Evolutionary conservation across 306 rosid species (phyloP).

Genomic region (Aeschynomene evenia): DNA sequence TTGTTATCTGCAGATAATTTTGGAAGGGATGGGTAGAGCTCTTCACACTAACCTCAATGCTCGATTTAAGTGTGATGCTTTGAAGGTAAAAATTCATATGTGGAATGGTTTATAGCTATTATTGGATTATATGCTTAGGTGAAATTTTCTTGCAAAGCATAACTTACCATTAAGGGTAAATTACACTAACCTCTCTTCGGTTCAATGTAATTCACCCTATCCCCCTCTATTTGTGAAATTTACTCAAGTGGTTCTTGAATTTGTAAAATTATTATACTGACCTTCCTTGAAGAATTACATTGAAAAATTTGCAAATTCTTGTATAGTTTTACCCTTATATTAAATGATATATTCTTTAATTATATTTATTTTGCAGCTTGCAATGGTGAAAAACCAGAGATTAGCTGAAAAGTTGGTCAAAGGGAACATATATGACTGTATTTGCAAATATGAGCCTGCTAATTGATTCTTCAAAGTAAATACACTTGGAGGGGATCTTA

Average conservation of each 20-base stretch:
- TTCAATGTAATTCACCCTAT: too few relatives aligned
- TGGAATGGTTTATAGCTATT: slow-evolving; percentile 14
- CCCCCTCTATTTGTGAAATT: too few relatives aligned
- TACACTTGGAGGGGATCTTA: background rate
- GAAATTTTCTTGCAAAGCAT: too few relatives aligned
- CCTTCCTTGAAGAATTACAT: too few relatives aligned
- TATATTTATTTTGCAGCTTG: slow-evolving; percentile 69
- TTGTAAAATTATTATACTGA: too few relatives aligned
- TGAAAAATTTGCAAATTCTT: too few relatives aligned
- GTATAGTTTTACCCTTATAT: background rate
- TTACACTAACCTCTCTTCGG: too few relatives aligned
- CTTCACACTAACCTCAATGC: slow-evolving; percentile 95
- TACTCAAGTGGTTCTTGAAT: too few relatives aligned
- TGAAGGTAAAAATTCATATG: slow-evolving; percentile 66
- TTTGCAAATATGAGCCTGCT: slow-evolving; percentile 85
- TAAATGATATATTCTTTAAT: too few relatives aligned
- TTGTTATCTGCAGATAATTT: slow-evolving; percentile 64
- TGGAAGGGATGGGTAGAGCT: slow-evolving; percentile 99
- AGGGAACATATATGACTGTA: slow-evolving; percentile 81
- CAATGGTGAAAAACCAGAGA: slow-evolving; percentile 99
- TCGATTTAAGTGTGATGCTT: slow-evolving; percentile 76
- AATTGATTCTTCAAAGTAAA: slow-evolving; percentile 30
- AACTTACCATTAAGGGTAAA: too few relatives aligned
- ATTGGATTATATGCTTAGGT: background rate
- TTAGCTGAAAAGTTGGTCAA: slow-evolving; percentile 84